Percentiles rank a stretch among this genome's conserved stretches.
These are phyloP conservation scores for Suillus tomentosus DNA, from an alignment of 768 basidiomycete genomes.

Conservation along the genomic window DNA sequence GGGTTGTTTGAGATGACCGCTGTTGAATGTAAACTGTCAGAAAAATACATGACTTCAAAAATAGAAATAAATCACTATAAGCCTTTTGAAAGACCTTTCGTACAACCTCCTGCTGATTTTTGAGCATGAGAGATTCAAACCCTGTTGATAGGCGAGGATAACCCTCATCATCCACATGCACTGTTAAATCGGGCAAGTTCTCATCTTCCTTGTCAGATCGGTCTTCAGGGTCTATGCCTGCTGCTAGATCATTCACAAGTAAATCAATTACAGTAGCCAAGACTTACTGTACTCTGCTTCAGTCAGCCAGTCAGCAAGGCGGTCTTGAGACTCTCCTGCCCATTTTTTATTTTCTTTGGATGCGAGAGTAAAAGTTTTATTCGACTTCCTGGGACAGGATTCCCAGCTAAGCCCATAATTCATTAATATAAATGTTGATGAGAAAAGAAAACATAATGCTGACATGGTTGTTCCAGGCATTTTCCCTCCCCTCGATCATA, in stretches of 20 bases:
- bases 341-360: background rate
- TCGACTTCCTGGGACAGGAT: background rate
- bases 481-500: background rate
- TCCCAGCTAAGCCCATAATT: background rate
- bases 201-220: background rate
- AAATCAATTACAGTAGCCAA: background rate
- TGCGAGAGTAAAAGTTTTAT: background rate
- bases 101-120: conserved; percentile 1
- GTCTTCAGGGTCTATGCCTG: background rate
- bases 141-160: background rate
- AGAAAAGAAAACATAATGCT: background rate
- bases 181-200: background rate
- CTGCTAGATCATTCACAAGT: background rate
- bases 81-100: conserved; percentile 3
- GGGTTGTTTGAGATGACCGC: background rate
- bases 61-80: conserved; percentile 1
- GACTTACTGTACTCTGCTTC: background rate
- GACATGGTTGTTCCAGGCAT: background rate
- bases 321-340: background rate
- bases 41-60: background rate
- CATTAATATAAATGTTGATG: background rate
- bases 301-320: background rate
- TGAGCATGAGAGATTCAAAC: conserved; percentile 6
- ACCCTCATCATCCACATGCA: background rate
- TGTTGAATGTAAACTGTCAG: background rate